Evolutionary conservation across 345 rosid species (phyloP), one percentile per base, ranked within the genome.

Genomic region (Sonneratia alba): DNA sequence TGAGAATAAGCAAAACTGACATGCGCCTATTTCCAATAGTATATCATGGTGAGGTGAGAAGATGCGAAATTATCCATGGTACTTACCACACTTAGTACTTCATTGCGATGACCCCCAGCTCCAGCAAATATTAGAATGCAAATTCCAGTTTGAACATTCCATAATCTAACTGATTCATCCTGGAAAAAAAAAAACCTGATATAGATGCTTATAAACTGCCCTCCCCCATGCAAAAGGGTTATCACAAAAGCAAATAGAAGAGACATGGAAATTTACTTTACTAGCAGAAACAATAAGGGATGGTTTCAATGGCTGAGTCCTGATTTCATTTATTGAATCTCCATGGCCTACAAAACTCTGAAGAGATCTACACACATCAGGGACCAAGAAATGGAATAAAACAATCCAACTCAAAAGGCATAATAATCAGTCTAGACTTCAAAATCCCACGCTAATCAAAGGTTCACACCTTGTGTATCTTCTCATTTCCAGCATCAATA

Each of bases 291-390:
- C 87, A 68, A 92, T 85, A 72, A 94, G 96, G 49, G 93, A 91
- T 65, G 98, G 89, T 74, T 85, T 92, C 80, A 90, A 36, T n/a
- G 93, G 90, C 74, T 94, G 97, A 72, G 97, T 94, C 84, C 97
- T 90, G 75, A 94, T 87, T 85, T 91, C 97, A 73, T 94, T 94
- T 79, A 94, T 87, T 3, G 97, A 91, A 81, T 94, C 98, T 61
- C 97, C 97, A 70, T 94, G 98, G 68, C 98, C 98, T 73, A 94
- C 97, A 80, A 91, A 91, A 79, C 97, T 94, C 98, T 92, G 84
- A 80, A 75, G 38, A 74, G 63, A 38, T 51, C 38, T 16, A 73
- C 47, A 8, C 32, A 53, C 24, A 13, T 18, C 36, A 37, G 14
- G 65, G 36, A 67, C 18, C 48, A 71, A 27, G 18, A 62, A 62